Evolutionary conservation across 2,329 filamentous ascomycete genomes (phyloP), one percentile per base, ranked within the genome.

Genomic region (Alternaria incomplexa): DNA sequence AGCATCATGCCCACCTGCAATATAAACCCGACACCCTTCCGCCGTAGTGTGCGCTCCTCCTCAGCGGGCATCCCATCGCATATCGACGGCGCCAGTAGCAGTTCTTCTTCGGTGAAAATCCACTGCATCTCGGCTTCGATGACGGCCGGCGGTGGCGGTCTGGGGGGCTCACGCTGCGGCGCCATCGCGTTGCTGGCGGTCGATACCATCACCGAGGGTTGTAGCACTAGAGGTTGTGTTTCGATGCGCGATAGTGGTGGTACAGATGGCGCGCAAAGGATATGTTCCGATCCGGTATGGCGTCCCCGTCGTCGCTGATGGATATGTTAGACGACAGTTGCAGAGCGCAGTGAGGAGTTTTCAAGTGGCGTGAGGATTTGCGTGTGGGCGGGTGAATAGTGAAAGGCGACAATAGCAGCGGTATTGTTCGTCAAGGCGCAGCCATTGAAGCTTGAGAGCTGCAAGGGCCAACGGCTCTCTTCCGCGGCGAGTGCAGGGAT

Each of bases 21-120:
- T 73, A 99, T 97, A 81, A 99, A 99, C 79, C 97, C 97, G 76
- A 97, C 91, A 50, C 96, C 95, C 79, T 98, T 98, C 64, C 92
- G 91, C 59, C 96, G 89, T 62, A 92, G 86, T 68, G 91, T 86
- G 65, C 93, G 87, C 82, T 98, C 96, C 76, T 96, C 90, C 28
- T 89, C 87, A 4, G 89, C 85, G 9, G 88, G 80, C 77, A 98
- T 88, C 22, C 95, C 95, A 70, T 97, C 92, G 13, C 93, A 81
- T 62, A 96, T 90, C 56, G 93, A 96, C 1, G 96, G 96, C 7
- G 93, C 91, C 75, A 91, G 92, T 56, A 88, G 83, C 25, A 97
- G 86, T 81, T 99, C 96, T 51, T 93, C 90, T 48, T 91, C 86
- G 13, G 90, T 92, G 78, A 97, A 98, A 58, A 93, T 86, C 96